Conservation (phyloP, 148 eudicot species). For the Heliamphora exappendiculata region DNA sequence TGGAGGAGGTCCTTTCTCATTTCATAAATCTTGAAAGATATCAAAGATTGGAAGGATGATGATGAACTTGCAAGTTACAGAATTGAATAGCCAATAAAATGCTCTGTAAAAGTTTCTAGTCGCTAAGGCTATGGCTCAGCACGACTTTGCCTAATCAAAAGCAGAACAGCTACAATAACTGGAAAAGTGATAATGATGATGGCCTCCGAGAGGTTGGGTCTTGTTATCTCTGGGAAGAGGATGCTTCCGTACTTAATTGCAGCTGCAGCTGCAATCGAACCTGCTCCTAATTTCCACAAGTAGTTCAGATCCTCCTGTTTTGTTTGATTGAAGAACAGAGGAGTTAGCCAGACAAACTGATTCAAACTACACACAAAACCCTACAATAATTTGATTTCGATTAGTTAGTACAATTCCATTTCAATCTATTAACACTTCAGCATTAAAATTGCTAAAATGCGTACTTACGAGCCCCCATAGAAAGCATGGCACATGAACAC, state of each 20-base stretch:
- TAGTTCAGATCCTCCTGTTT: slow-evolving; percentile 45
- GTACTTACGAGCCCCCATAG: not conserved
- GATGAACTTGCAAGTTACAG: too few species aligned
- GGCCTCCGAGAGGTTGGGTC: slow-evolving; percentile 44
- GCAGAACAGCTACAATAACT: slow-evolving; percentile 29
- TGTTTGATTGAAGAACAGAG: slow-evolving; percentile 8
- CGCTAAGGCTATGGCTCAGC: slow-evolving; percentile 2
- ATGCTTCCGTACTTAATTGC: slow-evolving; percentile 56
- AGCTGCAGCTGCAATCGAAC: slow-evolving; percentile 49
- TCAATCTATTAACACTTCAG: not conserved
- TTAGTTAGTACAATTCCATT: not conserved
- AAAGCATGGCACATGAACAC: not conserved
- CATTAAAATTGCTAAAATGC: too few species aligned
- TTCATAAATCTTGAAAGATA: too few species aligned
- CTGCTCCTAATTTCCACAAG: slow-evolving; percentile 39
- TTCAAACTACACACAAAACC: not conserved
- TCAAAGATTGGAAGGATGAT: too few species aligned
- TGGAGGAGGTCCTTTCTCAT: too few species aligned
- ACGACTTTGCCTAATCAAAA: slow-evolving; percentile 29
- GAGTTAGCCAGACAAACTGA: not conserved
- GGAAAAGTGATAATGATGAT: slow-evolving; percentile 41
- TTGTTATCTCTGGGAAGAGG: slow-evolving; percentile 45
- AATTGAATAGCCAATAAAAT: not conserved
- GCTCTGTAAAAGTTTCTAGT: not conserved
- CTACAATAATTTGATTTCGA: not conserved